phyloP scores from a whole-genome alignment of 495 filamentous ascomycete genomes.

The Xylaria longipes region DNA sequence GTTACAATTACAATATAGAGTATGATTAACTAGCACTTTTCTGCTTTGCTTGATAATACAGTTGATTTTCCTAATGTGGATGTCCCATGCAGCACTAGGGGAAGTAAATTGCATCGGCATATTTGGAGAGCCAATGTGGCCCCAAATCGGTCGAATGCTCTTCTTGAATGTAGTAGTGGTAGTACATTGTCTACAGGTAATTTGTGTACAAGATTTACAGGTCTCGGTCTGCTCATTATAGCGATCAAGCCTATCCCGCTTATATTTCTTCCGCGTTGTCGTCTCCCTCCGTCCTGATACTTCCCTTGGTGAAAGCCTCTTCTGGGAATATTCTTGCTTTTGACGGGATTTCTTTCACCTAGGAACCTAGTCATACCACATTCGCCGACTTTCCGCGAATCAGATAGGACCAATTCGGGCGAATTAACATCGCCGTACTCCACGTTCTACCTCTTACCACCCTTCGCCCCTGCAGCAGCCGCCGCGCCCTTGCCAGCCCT shows the following conservation, averaged over 20 bases:
- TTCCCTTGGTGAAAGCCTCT: neutral
- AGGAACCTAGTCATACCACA: neutral
- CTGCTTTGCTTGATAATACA: neutral
- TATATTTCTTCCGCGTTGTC: neutral
- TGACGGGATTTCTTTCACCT: neutral
- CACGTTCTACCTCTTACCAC: constrained; percentile 26
- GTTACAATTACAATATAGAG: neutral
- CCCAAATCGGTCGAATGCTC: neutral
- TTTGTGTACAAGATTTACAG: constrained; percentile 29
- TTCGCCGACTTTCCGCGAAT: neutral
- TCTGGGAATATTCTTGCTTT: neutral
- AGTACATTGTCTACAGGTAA: constrained; percentile 27
- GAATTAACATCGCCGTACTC: too few species aligned
- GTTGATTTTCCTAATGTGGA: too few species aligned
- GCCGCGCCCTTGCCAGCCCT: constrained; percentile 10
- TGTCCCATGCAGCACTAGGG: neutral
- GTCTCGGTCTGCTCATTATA: neutral
- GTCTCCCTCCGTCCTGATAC: neutral
- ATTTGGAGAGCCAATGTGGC: neutral
- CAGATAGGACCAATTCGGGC: neutral
- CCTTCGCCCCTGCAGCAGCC: constrained; percentile 7
- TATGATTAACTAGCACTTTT: neutral
- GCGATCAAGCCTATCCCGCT: neutral
- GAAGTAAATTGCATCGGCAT: neutral
- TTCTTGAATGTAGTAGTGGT: constrained; percentile 15